These are phyloP conservation scores for Cyclanthera cordifolia DNA, from an alignment of 306 rosid species.

Conservation along the genomic window DNA sequence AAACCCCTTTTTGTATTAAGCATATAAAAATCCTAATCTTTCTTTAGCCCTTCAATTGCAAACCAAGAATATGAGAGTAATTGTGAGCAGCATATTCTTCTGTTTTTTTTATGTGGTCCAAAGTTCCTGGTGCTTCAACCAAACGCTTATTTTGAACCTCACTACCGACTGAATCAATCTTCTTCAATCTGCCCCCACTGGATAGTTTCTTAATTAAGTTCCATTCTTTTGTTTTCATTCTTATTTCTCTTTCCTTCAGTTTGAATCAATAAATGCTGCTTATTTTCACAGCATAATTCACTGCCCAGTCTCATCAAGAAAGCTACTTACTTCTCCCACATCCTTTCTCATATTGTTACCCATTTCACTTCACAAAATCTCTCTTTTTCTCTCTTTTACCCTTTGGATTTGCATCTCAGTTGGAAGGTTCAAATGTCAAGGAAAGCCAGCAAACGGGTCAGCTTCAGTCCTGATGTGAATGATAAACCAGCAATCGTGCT, in stretches of 20 bases:
- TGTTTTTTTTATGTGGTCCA: no score
- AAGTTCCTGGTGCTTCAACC: no score
- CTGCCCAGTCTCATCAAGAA: background rate
- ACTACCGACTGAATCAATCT: background rate
- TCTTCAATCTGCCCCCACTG: background rate
- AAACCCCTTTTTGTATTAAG: background rate
- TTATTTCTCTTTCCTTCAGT: conserved; percentile 15
- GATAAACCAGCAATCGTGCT: conserved; percentile 39
- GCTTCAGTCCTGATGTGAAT: conserved; percentile 64
- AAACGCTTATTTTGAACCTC: conserved; percentile 6
- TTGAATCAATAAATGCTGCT: conserved; percentile 14
- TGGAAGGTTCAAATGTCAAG: conserved; percentile 38
- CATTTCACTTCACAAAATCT: background rate
- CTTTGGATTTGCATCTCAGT: background rate
- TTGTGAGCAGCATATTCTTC: conserved; percentile 6
- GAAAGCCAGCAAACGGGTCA: conserved; percentile 38
- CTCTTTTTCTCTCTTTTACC: background rate
- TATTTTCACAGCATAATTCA: background rate
- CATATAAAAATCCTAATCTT: background rate
- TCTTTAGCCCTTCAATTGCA: background rate
- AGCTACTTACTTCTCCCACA: background rate
- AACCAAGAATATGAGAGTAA: background rate
- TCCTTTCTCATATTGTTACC: background rate
- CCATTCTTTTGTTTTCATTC: conserved; percentile 17
- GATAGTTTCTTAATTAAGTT: conserved; percentile 4